Evolutionary conservation across 208 protist species (phyloP), one percentile per base, ranked within the genome.

Genomic region (Leishmania turanica): DNA sequence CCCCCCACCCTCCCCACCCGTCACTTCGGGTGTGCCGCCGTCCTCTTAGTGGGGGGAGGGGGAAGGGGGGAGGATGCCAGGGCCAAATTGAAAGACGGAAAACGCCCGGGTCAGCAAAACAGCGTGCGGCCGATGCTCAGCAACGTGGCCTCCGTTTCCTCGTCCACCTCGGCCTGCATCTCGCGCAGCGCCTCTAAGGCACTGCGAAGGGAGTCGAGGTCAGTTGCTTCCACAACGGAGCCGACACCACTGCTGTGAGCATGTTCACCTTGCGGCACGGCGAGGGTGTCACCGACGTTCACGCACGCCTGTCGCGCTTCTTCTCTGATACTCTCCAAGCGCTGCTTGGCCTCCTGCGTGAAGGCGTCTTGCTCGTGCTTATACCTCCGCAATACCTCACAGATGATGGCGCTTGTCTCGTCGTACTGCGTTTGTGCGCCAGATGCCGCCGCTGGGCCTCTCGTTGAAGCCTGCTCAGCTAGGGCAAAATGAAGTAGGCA

Each of bases 41-140:
- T 13, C 7, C 31, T 47, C 66, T 40, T 15, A 34, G 31, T 27
- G 66, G 17, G 3, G 34, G 27, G 37, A 68, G 9, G 13, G 1
- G 56, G 24, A 24, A 11, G 56, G 62, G 27, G 31, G 19, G 27
- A 40, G 7, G 2, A 31, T 11, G 42, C 8, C 62, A 31, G 31
- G 42, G 31, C 31, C 17, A 37, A 34, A 54, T 34, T 31, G 11
- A 73, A 45, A 73, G 37, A 47, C 7, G n/a, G 11, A 37, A 27
- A 53, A 17, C 45, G 45, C 45, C 11, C 9, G 5, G 13, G 69
- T 60, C 60, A 75, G 37, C 70, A 75, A 62, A 84, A 80, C 24
- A 85, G 40, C 40, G 77, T 53, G 19, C 56, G 34, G 19, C 82
- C 82, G 9, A 56, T 64, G n/a, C 56, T 62, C 24, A 85, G 77